A percentile compares a stretch with the other conserved stretches of the same genome.
phyloP scores from a whole-genome alignment of 78 protist genomes.

The Pigoraptor vietnamica region DNA sequence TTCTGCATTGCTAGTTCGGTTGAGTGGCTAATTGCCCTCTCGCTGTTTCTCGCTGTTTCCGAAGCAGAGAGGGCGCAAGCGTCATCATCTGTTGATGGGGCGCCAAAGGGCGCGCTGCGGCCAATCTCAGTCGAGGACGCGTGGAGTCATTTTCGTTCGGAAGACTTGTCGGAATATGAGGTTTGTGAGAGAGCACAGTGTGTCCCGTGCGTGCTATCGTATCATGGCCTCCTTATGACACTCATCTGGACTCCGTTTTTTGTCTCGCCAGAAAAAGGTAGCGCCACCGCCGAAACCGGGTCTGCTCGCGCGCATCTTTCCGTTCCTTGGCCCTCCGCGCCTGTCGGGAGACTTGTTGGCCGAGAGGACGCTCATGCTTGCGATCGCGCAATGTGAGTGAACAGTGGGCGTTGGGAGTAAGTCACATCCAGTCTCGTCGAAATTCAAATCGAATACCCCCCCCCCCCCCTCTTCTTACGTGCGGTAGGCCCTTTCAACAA shows the following conservation, averaged over 20 bases:
- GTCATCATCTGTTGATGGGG: too few relatives aligned
- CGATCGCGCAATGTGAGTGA: background rate
- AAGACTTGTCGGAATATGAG: background rate
- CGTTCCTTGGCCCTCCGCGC: background rate
- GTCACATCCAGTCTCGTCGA: too few relatives aligned
- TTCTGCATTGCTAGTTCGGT: too few relatives aligned
- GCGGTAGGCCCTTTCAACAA: background rate
- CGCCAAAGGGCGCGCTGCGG: background rate
- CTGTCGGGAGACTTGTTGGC: background rate
- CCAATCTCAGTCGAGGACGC: background rate
- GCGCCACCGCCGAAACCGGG: background rate
- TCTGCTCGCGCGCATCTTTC: background rate
- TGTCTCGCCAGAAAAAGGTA: background rate
- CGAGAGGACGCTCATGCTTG: background rate
- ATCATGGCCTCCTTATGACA: too few relatives aligned
- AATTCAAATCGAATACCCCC: too few relatives aligned
- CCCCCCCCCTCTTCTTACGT: too few relatives aligned
- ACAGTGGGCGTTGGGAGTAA: background rate
- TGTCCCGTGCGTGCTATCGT: too few relatives aligned
- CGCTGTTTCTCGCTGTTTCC: too few relatives aligned
- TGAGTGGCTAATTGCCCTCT: too few relatives aligned
- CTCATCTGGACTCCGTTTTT: too few relatives aligned
- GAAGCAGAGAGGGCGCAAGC: too few relatives aligned
- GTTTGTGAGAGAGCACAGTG: background rate
- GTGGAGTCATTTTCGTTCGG: background rate